Percentiles rank a stretch among this genome's conserved stretches.
Evolutionary conservation across 2,329 filamentous ascomycete species (phyloP).

Genomic region (Aspergillus pseudoterreus): DNA sequence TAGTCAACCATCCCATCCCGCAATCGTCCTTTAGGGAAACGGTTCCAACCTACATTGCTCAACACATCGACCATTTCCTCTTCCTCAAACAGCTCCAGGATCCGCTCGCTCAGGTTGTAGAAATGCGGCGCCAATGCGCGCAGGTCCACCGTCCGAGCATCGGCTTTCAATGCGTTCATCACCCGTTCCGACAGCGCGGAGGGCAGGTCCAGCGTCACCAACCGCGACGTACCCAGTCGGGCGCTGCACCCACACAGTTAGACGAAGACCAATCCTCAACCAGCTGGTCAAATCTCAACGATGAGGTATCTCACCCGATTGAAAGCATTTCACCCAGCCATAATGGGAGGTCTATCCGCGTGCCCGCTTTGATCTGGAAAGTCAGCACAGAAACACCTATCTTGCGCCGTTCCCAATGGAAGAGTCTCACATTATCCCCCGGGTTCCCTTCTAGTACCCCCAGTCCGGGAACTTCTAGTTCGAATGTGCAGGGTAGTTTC

Average conservation of each 20-base stretch:
- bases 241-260: constrained; percentile 24
- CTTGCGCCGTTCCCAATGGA: too few relatives aligned
- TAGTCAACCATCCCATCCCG: neutral
- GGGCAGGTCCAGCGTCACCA: constrained; percentile 79
- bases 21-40: too few relatives aligned
- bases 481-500: constrained; percentile 95
- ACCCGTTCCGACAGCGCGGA: constrained; percentile 72
- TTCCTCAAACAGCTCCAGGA: constrained; percentile 89
- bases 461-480: constrained; percentile 80
- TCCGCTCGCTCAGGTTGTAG: constrained; percentile 77
- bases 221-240: constrained; percentile 49
- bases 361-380: constrained; percentile 70
- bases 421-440: constrained; percentile 48
- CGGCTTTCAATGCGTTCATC: constrained; percentile 84
- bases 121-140: constrained; percentile 82
- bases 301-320: constrained; percentile 38
- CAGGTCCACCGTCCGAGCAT: constrained; percentile 79
- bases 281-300: neutral
- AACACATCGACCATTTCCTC: constrained; percentile 73
- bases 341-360: constrained; percentile 76
- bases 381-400: neutral
- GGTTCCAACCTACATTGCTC: constrained; percentile 40
- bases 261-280: neutral
- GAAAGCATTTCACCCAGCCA: constrained; percentile 92
- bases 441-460: constrained; percentile 87